Evolutionary conservation across 192 early-diverging fungal species (phyloP), one percentile per base, ranked within the genome.

Genomic region (Pilaira anomala): DNA sequence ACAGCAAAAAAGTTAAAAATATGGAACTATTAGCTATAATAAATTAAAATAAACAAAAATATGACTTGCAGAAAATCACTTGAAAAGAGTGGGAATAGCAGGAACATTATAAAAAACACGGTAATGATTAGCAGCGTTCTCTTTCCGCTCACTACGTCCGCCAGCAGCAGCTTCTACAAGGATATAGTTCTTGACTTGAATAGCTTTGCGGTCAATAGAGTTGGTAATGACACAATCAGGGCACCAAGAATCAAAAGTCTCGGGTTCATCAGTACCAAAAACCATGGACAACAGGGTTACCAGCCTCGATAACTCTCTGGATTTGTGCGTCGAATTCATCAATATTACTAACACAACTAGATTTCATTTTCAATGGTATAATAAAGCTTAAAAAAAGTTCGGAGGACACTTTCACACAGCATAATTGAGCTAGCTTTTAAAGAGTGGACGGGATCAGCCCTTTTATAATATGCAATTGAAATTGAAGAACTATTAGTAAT

Each of bases 181-280:
- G 11, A 71, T 60, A 26, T 70, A 40, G 56, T 78, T 14, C 12
- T 70, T 63, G 9, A 69, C 66, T 21, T 60, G 44, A 24, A 53
- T 14, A 16, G 59, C 50, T 48, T 69, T 73, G 25, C 71, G 71
- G 40, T 78, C 60, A n/a, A 78, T 26, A 13, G 79, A 76, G 54
- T 75, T 70, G 40, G 79, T 72, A 65, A 72, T 73, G 16, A 78
- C 76, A 63, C 79, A 80, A 55, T 80, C 79, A 16, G 79, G 76
- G 41, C 79, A 80, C 79, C 79, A 80, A n/a, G 73, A 78, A 44
- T 78, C 55, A 24, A 69, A 62, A 6, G 77, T 78, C 25, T 51
- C 58, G 11, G 67, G 45, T 16, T 67, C 63, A 45, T 78, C 79
- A 4, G 69, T 80, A 70, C 77, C 77, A 54, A 77, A 79, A 46